phyloP scores from a whole-genome alignment of 345 rosid species.

The Bretschneidera sinensis region DNA sequence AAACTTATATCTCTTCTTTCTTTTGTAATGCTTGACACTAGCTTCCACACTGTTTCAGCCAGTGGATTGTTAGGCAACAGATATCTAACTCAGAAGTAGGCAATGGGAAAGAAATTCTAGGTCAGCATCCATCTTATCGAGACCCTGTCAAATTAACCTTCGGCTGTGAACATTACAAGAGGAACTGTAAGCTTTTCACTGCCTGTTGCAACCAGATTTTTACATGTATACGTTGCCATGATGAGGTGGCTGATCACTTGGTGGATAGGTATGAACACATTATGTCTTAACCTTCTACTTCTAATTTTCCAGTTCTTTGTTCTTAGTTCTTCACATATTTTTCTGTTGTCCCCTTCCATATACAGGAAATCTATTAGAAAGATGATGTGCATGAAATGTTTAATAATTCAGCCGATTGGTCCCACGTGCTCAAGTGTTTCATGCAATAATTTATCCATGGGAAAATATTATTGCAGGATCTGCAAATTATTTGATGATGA shows the following conservation, averaged over 20 bases:
- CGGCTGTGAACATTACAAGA: slow-evolving; percentile 85
- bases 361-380: slow-evolving; percentile 53
- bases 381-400: slow-evolving; percentile 93
- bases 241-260: slow-evolving; percentile 68
- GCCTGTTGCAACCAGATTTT: slow-evolving; percentile 66
- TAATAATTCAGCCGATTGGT: slow-evolving; percentile 58
- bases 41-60: slow-evolving; percentile 48
- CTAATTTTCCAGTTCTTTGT: not conserved
- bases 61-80: slow-evolving; percentile 56
- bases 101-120: slow-evolving; percentile 42
- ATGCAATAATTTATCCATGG: slow-evolving; percentile 60
- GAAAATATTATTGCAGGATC: slow-evolving; percentile 70
- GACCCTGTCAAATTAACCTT: slow-evolving; percentile 32
- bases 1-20: not conserved
- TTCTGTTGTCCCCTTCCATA: slow-evolving; percentile 5
- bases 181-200: slow-evolving; percentile 65
- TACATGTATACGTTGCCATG: slow-evolving; percentile 78
- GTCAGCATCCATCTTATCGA: slow-evolving; percentile 53
- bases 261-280: slow-evolving; percentile 52
- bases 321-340: slow-evolving; percentile 5
- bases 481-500: slow-evolving; percentile 73
- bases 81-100: slow-evolving; percentile 27
- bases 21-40: slow-evolving; percentile 20
- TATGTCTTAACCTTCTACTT: slow-evolving; percentile 1
- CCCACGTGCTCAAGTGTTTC: slow-evolving; percentile 46